Base-by-base conservation (phyloP, 1,284 basidiomycete genomes). In the Leccinum subrobustum region DNA sequence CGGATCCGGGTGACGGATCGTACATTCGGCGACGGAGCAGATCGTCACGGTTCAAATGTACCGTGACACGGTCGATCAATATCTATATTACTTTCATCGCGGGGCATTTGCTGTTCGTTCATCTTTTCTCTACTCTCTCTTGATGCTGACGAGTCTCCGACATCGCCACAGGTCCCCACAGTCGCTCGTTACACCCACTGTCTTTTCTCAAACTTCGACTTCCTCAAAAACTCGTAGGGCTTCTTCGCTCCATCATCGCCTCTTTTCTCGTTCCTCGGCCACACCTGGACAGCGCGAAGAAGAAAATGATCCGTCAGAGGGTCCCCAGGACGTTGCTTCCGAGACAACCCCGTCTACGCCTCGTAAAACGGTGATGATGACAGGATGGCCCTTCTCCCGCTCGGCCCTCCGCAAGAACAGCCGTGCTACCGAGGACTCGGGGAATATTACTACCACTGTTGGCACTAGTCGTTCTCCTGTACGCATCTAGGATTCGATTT, bases 301-400 rank as follows among this genome's bases (percentile, higher is more conserved):
- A 44, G 42, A 44, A 44, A 44, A 44, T 44, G 42, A 44, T 61
- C 25, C 59, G 1, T 33, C 52, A 12, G 58, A 67, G 16, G 44
- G 50, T 33, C 3, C 52, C 33, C 42, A 58, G 5, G 68, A 72
- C 5, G 60, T 69, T 54, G 54, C 48, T 37, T 52, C 60, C n/a
- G 61, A 62, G 8, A 42, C 63, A 9, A 12, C 42, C 8, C 42
- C 42, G 18, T 11, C 18, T 20, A 44, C 42, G 18, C 64, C 73
- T 25, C 73, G 71, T 18, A 75, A 65, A 52, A 65, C 68, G 60
- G 63, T 73, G n/a, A 20, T 20, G 42, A 44, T 20, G 42, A 44
- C 42, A 44, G 42, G 56, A 8, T 73, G 71, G 71, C 73, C 74
- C 5, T 73, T 73, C 51, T 63, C 73, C 0, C 73, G 68, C 23